These are phyloP conservation scores for Penicillium pancosmium DNA, from an alignment of 495 filamentous ascomycete species.

Conservation along the genomic window DNA sequence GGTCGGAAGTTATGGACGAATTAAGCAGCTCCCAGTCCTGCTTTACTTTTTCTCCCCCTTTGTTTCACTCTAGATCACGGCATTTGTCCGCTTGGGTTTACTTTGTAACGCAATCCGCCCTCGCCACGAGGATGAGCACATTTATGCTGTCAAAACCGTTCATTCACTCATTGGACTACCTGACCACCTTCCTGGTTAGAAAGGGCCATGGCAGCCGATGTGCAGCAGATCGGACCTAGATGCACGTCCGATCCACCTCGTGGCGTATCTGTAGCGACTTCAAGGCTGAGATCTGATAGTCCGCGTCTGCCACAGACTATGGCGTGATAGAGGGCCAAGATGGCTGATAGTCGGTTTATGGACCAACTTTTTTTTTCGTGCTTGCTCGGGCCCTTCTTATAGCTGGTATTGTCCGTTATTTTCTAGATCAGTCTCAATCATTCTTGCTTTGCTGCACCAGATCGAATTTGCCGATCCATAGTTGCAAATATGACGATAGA, in stretches of 20 bases:
- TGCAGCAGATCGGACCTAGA: conserved; percentile 8
- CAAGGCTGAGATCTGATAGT: neutral
- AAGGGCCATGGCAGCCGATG: neutral
- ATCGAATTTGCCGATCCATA: neutral
- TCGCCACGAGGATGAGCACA: neutral
- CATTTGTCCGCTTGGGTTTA: conserved; percentile 1
- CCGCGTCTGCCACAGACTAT: conserved; percentile 9
- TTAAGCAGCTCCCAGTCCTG: neutral
- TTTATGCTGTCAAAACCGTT: neutral
- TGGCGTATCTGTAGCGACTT: conserved; percentile 1
- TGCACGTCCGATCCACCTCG: neutral
- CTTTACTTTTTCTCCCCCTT: neutral
- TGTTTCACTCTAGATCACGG: conserved; percentile 3
- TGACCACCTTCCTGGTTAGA: conserved; percentile 8
- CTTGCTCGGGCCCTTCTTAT: conserved; percentile 9
- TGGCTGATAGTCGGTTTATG: conserved; percentile 1
- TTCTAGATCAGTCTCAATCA: neutral
- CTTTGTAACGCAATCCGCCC: conserved; percentile 10
- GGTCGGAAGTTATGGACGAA: neutral
- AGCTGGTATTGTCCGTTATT: neutral
- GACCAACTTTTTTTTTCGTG: conserved; percentile 1
- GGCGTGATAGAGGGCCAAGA: conserved; percentile 24
- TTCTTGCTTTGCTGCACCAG: neutral
- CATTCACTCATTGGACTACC: neutral
- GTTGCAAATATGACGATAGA: conserved; percentile 23